Evolutionary conservation across 305 asterid species (phyloP).

Genomic region (Plantago rigida): DNA sequence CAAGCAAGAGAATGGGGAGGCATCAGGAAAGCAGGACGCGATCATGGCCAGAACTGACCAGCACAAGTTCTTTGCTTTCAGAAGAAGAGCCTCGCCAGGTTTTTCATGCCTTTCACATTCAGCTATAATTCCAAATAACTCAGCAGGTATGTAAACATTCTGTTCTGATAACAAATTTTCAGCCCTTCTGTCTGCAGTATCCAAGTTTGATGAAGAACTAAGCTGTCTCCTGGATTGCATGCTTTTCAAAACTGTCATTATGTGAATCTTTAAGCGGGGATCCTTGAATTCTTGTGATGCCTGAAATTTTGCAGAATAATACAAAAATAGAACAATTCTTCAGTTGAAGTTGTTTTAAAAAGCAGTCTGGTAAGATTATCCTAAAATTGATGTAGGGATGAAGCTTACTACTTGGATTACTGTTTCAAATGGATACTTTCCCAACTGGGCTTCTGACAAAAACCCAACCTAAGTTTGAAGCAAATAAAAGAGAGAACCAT

Average conservation of each 20-base stretch:
- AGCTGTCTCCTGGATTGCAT: constrained; percentile 63
- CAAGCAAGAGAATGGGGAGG: constrained; percentile 73
- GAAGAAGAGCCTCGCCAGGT: constrained; percentile 89
- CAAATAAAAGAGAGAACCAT: constrained; percentile 24
- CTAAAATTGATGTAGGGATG: constrained; percentile 20
- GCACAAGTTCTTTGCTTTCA: constrained; percentile 84
- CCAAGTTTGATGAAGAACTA: constrained; percentile 42
- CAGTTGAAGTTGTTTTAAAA: constrained; percentile 14
- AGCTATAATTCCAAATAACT: constrained; percentile 84
- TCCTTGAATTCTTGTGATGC: constrained; percentile 82
- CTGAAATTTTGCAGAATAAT: constrained; percentile 37
- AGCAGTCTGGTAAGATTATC: constrained; percentile 16
- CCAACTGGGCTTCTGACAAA: constrained; percentile 87
- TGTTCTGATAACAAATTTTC: constrained; percentile 42
- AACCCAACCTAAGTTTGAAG: constrained; percentile 70
- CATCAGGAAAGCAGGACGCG: constrained; percentile 93
- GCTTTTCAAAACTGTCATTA: constrained; percentile 77
- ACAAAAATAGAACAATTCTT: constrained; percentile 20
- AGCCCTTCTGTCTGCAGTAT: constrained; percentile 38
- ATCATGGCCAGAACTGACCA: constrained; percentile 95
- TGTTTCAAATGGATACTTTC: constrained; percentile 74
- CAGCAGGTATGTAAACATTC: constrained; percentile 61
- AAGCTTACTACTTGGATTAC: constrained; percentile 78
- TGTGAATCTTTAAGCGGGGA: constrained; percentile 70
- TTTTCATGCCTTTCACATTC: constrained; percentile 78